Percentiles rank a stretch among this genome's conserved stretches.
Conservation (phyloP, 1,284 basidiomycete species). For the Gymnopus androsaceus region DNA sequence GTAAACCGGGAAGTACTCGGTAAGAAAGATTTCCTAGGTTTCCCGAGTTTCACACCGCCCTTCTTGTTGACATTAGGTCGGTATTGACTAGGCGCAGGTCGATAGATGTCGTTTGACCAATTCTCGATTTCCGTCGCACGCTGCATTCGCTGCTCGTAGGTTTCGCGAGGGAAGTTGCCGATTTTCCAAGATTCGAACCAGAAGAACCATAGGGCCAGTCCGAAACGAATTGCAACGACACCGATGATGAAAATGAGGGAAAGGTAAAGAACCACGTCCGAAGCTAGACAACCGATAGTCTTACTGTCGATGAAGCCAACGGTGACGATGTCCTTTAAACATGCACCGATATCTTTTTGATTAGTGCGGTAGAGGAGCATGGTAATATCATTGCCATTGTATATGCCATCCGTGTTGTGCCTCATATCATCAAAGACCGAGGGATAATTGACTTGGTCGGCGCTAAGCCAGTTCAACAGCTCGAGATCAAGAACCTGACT, state of each 20-base stretch:
- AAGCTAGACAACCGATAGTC: slow-evolving; percentile 94
- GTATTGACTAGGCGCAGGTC: slow-evolving; percentile 88
- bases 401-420: slow-evolving; percentile 63
- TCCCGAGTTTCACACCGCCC: slow-evolving; percentile 54
- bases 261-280: slow-evolving; percentile 90
- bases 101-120: slow-evolving; percentile 96
- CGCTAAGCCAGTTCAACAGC: slow-evolving; percentile 84
- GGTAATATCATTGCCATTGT: slow-evolving; percentile 83
- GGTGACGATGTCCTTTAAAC: slow-evolving; percentile 83
- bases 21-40: slow-evolving; percentile 70
- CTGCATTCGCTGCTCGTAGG: slow-evolving; percentile 92
- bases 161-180: slow-evolving; percentile 92
- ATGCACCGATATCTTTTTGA: slow-evolving; percentile 70
- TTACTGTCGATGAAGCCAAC: slow-evolving; percentile 95
- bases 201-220: slow-evolving; percentile 94
- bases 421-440: slow-evolving; percentile 80
- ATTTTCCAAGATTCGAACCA: slow-evolving; percentile 97
- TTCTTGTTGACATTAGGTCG: slow-evolving; percentile 86
- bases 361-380: slow-evolving; percentile 75
- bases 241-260: slow-evolving; percentile 98
- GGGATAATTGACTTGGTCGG: slow-evolving; percentile 80
- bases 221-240: slow-evolving; percentile 93
- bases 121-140: slow-evolving; percentile 91
- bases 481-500: slow-evolving; percentile 88
- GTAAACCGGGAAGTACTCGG: slow-evolving; percentile 88